Base-by-base conservation (phyloP, 164 flowering plant genomes). In the Umbilicus rupestris region DNA sequence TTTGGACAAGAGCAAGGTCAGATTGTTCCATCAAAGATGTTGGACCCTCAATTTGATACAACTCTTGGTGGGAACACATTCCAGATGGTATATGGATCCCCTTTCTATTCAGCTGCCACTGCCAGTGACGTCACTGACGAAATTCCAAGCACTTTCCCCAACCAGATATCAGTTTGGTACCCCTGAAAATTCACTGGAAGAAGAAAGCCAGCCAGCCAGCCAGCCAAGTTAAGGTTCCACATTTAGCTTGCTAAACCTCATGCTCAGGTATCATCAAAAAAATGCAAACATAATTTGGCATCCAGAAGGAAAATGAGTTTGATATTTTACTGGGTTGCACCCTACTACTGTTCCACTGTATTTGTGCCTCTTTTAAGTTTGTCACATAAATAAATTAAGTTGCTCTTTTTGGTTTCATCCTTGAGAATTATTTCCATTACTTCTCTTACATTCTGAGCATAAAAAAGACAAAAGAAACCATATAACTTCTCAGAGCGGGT, bases 1-100 rank as follows among this genome's bases (percentile, higher is more conserved):
- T 31, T 31, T 31, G 49, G 16, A 26, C 35, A 50, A 30, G 50
- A 39, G 67, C 57, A 65, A 50, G 26, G 68, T 65, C 68, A 65
- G 10, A 28, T 33, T 31, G 45, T 42, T 46, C 59, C 10, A 52
- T 17, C 31, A 52, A 52, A 52, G 3, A 26, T 49, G 55, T 20
- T 49, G 55, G 55, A 49, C 26, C 55, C 55, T 0, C 55, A 49
- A n/a, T 49, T 49, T 20, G 55, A 49, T 7, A 6, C 20, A 49
- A 49, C 8, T 49, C 26, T n/a, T 49, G 55, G 55, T 49, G 55
- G 55, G 9, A 49, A 49, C 55, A 49, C 55, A 49, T 20, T 49
- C 26, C 55, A 49, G 55, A 49, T 26, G 31, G 7, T 52, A 52
- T 52, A 52, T 52, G 59, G 59, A 14, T 3, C 59, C 31, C 30